Base-by-base conservation (phyloP, 1,284 basidiomycete species). In the Pterulicium gracile region DNA sequence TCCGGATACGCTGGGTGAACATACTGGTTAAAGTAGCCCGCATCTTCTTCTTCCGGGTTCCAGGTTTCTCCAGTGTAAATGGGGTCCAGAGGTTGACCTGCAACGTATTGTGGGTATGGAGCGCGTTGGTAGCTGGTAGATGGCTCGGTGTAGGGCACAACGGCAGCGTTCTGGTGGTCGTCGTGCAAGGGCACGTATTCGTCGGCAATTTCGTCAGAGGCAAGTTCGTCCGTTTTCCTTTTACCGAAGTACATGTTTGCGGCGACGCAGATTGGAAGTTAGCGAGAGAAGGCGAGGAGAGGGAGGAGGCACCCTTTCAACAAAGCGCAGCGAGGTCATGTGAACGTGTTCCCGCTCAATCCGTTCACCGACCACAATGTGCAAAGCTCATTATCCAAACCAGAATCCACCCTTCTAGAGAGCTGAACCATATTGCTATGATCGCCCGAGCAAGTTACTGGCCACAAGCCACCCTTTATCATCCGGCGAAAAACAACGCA, bases 31-130 rank as follows among this genome's bases (percentile, higher is more conserved):
- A 50, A 27, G 23, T 20, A 15, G 10, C 7, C 13, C 7, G 40
- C 53, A 17, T 40, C 21, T 19, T 54, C 50, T 19, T 54, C 49
- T 22, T 59, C 55, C 4, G 65, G 62, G 3, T 72, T 65, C 3
- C 73, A 59, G 0, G 71, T 72, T 55, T 74, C 72, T 32, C 72
- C 72, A 12, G 72, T 74, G 20, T 68, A 60, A 17, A 75, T 74
- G 0, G 72, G 70, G 23, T 62, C 68, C 10, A 74, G 60, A 48
- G 62, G 64, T 54, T 72, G 70, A 3, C 71, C 70, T 36, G 69
- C 71, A 32, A n/a, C 27, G n/a, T 32, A 32, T 10, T 32, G 27
- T 7, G 27, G 27, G n/a, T 32, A 32, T 10, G 7, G 27, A 7
- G 27, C 7, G 7, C n/a, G 27, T n/a, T 32, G 27, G n/a, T n/a